Evolutionary conservation across 164 flowering plant species (phyloP), one percentile per base, ranked within the genome.

Genomic region (Cinnamomum micranthum): DNA sequence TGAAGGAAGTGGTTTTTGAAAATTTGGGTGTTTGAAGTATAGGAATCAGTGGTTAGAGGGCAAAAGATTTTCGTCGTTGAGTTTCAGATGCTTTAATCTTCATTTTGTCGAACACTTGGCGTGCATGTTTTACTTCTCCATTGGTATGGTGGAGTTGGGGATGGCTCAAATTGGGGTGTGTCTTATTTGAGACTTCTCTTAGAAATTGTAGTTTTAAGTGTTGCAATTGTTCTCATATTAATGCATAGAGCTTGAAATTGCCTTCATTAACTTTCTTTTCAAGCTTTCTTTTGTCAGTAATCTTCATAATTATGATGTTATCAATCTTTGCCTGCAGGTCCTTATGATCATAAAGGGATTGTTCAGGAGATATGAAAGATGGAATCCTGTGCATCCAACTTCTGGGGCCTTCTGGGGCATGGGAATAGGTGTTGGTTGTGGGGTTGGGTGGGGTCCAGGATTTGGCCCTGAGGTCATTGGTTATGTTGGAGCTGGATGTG

Each of bases 371-470:
- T 93, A 93, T 68, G 83, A 90, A 76, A 88, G 90, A 82, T 93
- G 97, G 99, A 95, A 95, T 73, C 99, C 99, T 41, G 99, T 95
- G 78, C 97, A 95, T 81, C 97, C 99, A 70, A 93, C 98, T 19
- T 77, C 76, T 19, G 99, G 99, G 27, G 91, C 97, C 51, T 92
- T 95, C 86, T 93, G 97, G 99, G 99, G 99, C 47, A 91, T 91
- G 87, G 97, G 99, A 13, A 65, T 93, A n/a, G 97, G 99, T 59
- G 11, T 93, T 73, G 97, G 99, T 20, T 93, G 97, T 81, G 97
- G 99, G 19, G 84, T 93, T 75, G 99, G 99, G 65, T 95, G 97
- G 99, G 99, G 99, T 72, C 97, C 99, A 72, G 97, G 99, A 0
- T 93, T 95, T 77, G 97, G 99, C 50, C 97, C 95, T 79, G 97